These are phyloP conservation scores for Porcisia hertigi DNA, from an alignment of 208 protist species.

Conservation along the genomic window DNA sequence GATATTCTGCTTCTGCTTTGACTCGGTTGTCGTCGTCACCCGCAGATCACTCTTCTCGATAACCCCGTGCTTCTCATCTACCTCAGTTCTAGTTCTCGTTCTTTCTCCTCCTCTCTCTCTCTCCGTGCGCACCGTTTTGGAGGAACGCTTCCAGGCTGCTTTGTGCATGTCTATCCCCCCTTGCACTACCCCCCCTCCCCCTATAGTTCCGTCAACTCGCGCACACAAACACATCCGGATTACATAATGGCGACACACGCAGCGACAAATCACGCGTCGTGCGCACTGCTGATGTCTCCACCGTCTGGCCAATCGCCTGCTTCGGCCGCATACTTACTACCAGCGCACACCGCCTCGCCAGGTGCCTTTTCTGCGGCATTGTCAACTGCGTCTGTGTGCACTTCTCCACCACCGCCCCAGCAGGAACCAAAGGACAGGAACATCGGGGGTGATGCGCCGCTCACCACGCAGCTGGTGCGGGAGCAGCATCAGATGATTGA, in stretches of 20 bases:
- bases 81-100: too few species aligned
- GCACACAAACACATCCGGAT: too few species aligned
- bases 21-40: too few species aligned
- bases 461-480: constrained; percentile 3
- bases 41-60: too few species aligned
- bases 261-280: not conserved
- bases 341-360: not conserved
- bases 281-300: not conserved
- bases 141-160: too few species aligned
- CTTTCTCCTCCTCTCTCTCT: too few species aligned
- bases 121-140: too few species aligned
- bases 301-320: not conserved
- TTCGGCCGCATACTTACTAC: not conserved
- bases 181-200: too few species aligned
- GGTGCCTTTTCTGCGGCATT: not conserved
- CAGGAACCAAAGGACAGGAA: not conserved
- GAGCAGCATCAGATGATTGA: constrained; percentile 36
- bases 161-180: too few species aligned
- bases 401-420: not conserved
- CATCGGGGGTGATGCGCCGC: not conserved
- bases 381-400: not conserved
- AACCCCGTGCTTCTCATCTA: too few species aligned
- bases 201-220: too few species aligned
- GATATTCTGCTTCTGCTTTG: too few species aligned
- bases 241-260: not conserved